These are phyloP conservation scores for Prunus mume DNA, from an alignment of 306 rosid species.

Conservation along the genomic window DNA sequence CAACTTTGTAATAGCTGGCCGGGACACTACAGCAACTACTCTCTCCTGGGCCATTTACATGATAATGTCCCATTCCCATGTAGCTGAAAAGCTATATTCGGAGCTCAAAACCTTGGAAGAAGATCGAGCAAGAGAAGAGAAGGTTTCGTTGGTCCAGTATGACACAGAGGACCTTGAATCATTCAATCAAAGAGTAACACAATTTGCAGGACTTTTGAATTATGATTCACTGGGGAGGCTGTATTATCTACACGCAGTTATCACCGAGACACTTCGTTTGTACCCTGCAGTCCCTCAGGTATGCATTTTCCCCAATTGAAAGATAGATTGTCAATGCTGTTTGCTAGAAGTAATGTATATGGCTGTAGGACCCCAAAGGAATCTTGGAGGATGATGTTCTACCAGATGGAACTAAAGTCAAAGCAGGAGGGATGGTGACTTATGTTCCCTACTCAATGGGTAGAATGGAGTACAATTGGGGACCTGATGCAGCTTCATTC, in stretches of 20 bases:
- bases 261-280: slow-evolving; percentile 84
- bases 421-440: slow-evolving; percentile 97
- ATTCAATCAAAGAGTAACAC: slow-evolving; percentile 54
- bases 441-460: slow-evolving; percentile 98
- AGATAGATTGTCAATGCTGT: background rate
- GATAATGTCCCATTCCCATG: slow-evolving; percentile 66
- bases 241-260: slow-evolving; percentile 80
- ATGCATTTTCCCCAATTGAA: background rate
- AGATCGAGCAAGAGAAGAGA: slow-evolving; percentile 55
- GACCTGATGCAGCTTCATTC: slow-evolving; percentile 73
- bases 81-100: slow-evolving; percentile 62
- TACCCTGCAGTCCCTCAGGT: slow-evolving; percentile 99
- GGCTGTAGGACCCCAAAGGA: slow-evolving; percentile 78
- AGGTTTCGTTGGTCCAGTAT: slow-evolving; percentile 38
- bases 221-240: slow-evolving; percentile 67
- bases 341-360: slow-evolving; percentile 3
- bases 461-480: slow-evolving; percentile 94
- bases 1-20: slow-evolving; percentile 96
- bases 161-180: slow-evolving; percentile 51
- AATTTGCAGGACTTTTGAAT: slow-evolving; percentile 54
- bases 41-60: slow-evolving; percentile 92
- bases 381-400: slow-evolving; percentile 77
- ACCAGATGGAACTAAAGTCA: slow-evolving; percentile 88
- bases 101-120: slow-evolving; percentile 74
- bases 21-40: slow-evolving; percentile 93